Conservation (phyloP, 169 alveolate species). For the Theileria annulata region DNA sequence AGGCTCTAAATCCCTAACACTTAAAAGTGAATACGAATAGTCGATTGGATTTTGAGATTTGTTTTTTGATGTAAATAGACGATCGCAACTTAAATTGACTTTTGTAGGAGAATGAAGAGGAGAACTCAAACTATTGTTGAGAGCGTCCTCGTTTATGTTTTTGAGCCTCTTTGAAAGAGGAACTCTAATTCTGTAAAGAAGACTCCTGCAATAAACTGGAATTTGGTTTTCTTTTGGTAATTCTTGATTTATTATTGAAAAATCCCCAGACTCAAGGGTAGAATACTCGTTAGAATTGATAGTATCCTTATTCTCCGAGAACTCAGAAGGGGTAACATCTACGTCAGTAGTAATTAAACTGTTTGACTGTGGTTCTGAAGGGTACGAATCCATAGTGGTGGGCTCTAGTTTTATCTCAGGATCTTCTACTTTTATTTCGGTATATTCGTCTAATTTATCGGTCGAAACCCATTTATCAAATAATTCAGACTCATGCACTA, state of each 20-base stretch:
- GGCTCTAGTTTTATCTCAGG: not conserved
- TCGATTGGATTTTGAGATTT: not conserved
- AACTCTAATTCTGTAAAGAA: conserved; percentile 52
- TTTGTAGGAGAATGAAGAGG: conserved; percentile 4
- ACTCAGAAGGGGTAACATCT: not conserved
- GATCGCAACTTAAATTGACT: conserved; percentile 37
- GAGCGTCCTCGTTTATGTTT: conserved; percentile 31
- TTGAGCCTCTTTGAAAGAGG: conserved; percentile 61
- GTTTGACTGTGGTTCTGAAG: not conserved
- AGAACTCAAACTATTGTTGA: conserved; percentile 2
- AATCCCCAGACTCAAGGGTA: conserved; percentile 16
- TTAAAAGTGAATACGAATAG: conserved; percentile 16
- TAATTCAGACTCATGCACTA: not conserved
- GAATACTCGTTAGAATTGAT: not conserved
- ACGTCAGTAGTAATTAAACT: conserved; percentile 1
- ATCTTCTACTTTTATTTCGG: not conserved
- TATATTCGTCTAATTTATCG: not conserved
- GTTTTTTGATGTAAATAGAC: conserved; percentile 7
- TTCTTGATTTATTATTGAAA: not conserved
- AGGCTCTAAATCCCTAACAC: conserved; percentile 26
- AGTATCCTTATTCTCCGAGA: conserved; percentile 11
- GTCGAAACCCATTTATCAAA: not conserved
- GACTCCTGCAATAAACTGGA: conserved; percentile 63
- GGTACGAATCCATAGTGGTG: conserved; percentile 3
- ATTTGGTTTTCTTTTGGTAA: conserved; percentile 11